Conservation (phyloP, 2,329 filamentous ascomycete genomes). For the Juglanconis juglandina region DNA sequence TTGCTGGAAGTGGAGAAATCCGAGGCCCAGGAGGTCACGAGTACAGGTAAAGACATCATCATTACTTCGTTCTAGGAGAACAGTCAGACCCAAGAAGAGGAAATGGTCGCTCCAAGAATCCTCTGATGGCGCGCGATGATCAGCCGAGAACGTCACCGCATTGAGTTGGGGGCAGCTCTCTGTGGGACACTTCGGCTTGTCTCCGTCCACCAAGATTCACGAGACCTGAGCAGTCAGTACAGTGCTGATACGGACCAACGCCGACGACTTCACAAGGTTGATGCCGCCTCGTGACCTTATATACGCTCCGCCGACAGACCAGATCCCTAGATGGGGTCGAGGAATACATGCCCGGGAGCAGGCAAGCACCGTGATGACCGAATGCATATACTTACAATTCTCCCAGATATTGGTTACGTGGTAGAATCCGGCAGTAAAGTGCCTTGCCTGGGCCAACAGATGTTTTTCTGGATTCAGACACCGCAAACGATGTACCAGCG, state of each 20-base stretch:
- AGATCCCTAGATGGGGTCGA: neutral
- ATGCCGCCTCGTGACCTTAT: constrained; percentile 11
- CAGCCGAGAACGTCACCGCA: neutral
- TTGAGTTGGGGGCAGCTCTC: constrained; percentile 18
- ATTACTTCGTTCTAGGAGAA: constrained; percentile 46
- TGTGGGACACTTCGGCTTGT: neutral
- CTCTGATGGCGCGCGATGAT: neutral
- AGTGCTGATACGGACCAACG: constrained; percentile 9
- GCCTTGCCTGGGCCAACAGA: constrained; percentile 17
- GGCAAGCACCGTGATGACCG: neutral
- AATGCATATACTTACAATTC: constrained; percentile 11
- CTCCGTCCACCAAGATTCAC: neutral
- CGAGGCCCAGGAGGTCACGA: constrained; percentile 54
- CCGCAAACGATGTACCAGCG: constrained; percentile 1
- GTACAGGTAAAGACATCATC: constrained; percentile 64
- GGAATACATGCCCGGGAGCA: neutral
- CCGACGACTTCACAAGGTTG: constrained; percentile 19
- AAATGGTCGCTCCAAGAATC: neutral
- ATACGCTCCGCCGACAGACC: neutral
- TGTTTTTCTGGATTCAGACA: constrained; percentile 13
- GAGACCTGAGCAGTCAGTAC: constrained; percentile 5
- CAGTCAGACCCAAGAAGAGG: constrained; percentile 14
- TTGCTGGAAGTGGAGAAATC: constrained; percentile 65
- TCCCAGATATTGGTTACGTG: constrained; percentile 17
- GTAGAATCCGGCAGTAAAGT: constrained; percentile 14